Percentiles rank a stretch among this genome's conserved stretches.
Evolutionary conservation across 225 moss, liverwort and hornwort genomes (phyloP).

Genomic region (Straminergon stramineum): DNA sequence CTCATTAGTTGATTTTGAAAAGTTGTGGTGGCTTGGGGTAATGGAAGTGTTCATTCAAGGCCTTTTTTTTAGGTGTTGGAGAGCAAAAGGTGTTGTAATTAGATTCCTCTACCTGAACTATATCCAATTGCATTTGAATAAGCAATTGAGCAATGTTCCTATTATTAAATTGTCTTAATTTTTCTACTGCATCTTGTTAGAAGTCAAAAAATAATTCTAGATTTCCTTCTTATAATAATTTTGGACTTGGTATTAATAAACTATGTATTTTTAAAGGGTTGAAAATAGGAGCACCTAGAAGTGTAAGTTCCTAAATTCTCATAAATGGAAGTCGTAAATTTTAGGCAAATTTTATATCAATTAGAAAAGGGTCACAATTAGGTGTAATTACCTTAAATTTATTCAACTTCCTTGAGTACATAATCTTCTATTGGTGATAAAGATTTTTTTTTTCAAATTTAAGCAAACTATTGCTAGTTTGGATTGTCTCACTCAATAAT

Average conservation of each 20-base stretch:
- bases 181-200: rapidly evolving
- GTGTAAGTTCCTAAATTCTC: neutral
- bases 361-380: neutral
- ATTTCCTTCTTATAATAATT: neutral
- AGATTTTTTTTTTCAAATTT: neutral
- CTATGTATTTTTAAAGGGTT: neutral
- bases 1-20: neutral
- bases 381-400: neutral
- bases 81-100: rapidly evolving
- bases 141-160: neutral
- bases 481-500: neutral
- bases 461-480: neutral
- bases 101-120: neutral
- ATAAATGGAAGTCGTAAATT: neutral
- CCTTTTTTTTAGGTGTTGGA: neutral
- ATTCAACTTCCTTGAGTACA: neutral
- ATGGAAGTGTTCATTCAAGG: neutral
- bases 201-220: neutral
- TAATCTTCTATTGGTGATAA: neutral
- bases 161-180: neutral
- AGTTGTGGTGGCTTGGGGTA: rapidly evolving
- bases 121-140: neutral
- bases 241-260: neutral
- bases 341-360: neutral
- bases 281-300: neutral